A percentile compares a stretch with the other conserved stretches of the same genome.
These are phyloP conservation scores for Haberlea rhodopensis DNA, from an alignment of 257 asterid genomes.

Conservation along the genomic window DNA sequence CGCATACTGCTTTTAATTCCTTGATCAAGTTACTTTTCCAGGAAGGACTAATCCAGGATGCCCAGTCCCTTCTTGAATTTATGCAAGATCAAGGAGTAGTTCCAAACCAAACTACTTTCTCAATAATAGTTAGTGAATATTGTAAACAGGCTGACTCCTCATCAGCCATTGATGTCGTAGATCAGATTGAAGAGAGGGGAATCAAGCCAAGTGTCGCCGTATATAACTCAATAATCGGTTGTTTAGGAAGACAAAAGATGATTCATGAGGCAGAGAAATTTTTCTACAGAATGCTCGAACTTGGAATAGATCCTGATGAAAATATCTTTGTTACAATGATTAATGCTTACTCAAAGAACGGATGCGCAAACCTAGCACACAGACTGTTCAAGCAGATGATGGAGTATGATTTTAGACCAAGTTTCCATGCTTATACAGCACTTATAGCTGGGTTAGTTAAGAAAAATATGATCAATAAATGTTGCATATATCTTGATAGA, in stretches of 20 bases:
- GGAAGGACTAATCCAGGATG: constrained; percentile 43
- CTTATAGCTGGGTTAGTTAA: constrained; percentile 54
- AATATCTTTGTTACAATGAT: constrained; percentile 52
- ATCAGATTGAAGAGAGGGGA: constrained; percentile 45
- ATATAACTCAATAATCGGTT: constrained; percentile 45
- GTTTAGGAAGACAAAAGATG: constrained; percentile 46
- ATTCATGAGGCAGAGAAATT: constrained; percentile 40
- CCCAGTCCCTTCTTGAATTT: constrained; percentile 38
- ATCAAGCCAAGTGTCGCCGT: constrained; percentile 44
- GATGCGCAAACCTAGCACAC: constrained; percentile 42
- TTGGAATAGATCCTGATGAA: constrained; percentile 49
- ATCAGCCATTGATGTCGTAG: constrained; percentile 44
- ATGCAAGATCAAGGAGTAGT: constrained; percentile 49
- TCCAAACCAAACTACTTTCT: constrained; percentile 43
- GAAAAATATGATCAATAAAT: constrained; percentile 50
- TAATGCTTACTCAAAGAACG: constrained; percentile 52
- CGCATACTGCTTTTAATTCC: constrained; percentile 51
- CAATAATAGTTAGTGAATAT: constrained; percentile 38
- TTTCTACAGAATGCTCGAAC: constrained; percentile 47
- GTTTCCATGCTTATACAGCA: constrained; percentile 51
- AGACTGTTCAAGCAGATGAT: constrained; percentile 44
- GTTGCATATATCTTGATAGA: constrained; percentile 47
- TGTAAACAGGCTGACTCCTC: constrained; percentile 43
- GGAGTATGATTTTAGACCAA: constrained; percentile 41
- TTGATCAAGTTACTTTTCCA: constrained; percentile 47